Evolutionary conservation across 768 basidiomycete species (phyloP), one percentile per base, ranked within the genome.

Genomic region (Xerocomus brunneocitrinus): DNA sequence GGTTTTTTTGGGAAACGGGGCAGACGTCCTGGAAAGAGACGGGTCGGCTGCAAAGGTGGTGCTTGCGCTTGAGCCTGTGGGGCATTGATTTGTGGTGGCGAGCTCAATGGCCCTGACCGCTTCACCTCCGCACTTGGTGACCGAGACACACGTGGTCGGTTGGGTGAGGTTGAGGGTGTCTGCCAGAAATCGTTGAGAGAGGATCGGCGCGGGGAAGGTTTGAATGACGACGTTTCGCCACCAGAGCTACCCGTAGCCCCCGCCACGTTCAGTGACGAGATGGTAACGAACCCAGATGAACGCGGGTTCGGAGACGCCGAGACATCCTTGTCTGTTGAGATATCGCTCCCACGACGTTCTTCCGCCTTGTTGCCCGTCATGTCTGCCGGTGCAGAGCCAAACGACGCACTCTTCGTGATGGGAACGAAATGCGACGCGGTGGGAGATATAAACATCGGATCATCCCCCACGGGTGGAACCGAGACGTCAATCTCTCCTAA

Each of bases 251-350:
- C 50, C 32, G 47, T 50, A 31, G 27, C 19, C 49, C 34, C n/a
- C 30, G 36, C 42, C 12, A 46, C 70, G 49, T 78, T 79, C 46
- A 81, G 73, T 0, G 80, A 79, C 5, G 78, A 75, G 12, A 89
- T 79, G 0, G 87, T 82, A 19, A 88, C 75, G 60, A 90, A 90
- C 1, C 87, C 88, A 47, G 86, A 88, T 2, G 87, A 89, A 3
- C 87, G 82, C 27, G 86, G 85, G 64, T 89, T 84, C 0, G 87
- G 85, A 0, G 73, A 67, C 8, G 74, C 68, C 28, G 71, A 70
- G 39, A 66, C 55, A 30, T 61, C 58, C 43, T 57, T 59, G 46
- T 61, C 58, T 3, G 32, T 49, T 8, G 53, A 45, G 36, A 49
- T 25, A 27, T 48, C 36, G 36, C 47, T 39, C 30, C 53, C 45